Evolutionary conservation across 257 asterid species (phyloP), one percentile per base, ranked within the genome.

Genomic region (Knoxia roxburghii): DNA sequence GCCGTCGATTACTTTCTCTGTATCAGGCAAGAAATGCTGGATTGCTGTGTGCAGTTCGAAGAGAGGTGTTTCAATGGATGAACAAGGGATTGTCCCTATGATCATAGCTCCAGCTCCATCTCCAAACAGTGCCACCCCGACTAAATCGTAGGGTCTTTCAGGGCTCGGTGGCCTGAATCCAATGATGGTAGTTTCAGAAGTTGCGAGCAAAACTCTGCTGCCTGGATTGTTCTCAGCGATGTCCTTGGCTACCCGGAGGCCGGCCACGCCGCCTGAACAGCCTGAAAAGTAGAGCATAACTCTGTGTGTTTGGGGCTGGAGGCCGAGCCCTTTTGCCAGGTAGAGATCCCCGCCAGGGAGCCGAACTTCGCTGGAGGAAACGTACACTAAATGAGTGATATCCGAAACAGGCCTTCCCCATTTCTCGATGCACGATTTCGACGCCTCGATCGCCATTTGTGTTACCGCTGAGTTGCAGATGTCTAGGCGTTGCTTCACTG

Each of bases 191-290:
- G 97, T 93, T 74, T 93, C 97, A 1, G 99, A 88, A 27, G 99
- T 94, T 5, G 96, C 93, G 1, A 94, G 81, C 23, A 94, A 12
- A 2, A 94, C 85, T 18, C 99, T 77, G 40, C 96, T 87, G 0
- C 96, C 96, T 2, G 96, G 97, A 59, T 94, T 94, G 81, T 94
- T 94, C 79, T 94, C 96, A 4, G 96, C 96, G 18, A 94, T 80
- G 84, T 94, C 99, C 68, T 94, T 94, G 3, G 97, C 97, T 2
- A 90, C 93, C 0, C 99, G 81, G 29, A 94, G 89, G 78, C 99
- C 99, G 3, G 99, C 99, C 4, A 90, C 99, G 6, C 98, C 99
- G 1, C 99, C 97, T 0, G 99, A 90, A 86, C 97, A 94, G 75
- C 99, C 96, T 6, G 96, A 82, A 52, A 94, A 94, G 79, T 94